A percentile compares a stretch with the other conserved stretches of the same genome.
Evolutionary conservation across 2,329 filamentous ascomycete species (phyloP).

Genomic region (Xylariaceae sp.): DNA sequence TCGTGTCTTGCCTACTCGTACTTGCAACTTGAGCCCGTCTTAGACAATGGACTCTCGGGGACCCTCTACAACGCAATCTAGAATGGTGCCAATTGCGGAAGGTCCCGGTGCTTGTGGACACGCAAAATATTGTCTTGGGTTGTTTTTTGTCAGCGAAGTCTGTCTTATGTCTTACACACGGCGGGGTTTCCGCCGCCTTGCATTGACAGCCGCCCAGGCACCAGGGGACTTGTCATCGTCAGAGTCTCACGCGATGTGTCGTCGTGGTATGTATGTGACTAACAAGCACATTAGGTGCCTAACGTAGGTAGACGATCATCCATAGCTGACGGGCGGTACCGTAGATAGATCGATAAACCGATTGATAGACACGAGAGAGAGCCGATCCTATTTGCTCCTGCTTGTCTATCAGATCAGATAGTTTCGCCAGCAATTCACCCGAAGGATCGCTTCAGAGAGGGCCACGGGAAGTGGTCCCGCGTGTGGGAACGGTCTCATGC

Average conservation of each 20-base stretch:
- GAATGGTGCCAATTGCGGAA: conserved; percentile 27
- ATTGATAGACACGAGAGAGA: background rate
- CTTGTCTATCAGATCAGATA: background rate
- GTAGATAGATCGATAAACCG: too few relatives aligned
- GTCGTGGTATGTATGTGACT: background rate
- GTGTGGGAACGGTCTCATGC: background rate
- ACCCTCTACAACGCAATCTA: conserved; percentile 9
- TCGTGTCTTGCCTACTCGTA: too few relatives aligned
- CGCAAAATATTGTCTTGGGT: background rate
- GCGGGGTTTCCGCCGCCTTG: conserved; percentile 19
- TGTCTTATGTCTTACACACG: conserved; percentile 20
- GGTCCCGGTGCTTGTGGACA: conserved; percentile 21
- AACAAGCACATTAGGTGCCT: too few relatives aligned
- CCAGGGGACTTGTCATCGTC: conserved; percentile 10
- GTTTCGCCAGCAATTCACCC: background rate
- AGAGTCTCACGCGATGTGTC: background rate
- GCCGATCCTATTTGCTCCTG: background rate
- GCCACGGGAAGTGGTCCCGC: background rate
- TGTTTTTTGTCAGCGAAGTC: too few relatives aligned
- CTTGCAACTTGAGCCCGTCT: too few relatives aligned
- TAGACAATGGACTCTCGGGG: too few relatives aligned
- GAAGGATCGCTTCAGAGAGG: background rate
- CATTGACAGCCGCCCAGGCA: conserved; percentile 25
- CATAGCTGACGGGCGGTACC: too few relatives aligned
- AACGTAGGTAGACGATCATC: too few relatives aligned